Conservation (phyloP, 306 rosid species). For the Cicer cuneatum region DNA sequence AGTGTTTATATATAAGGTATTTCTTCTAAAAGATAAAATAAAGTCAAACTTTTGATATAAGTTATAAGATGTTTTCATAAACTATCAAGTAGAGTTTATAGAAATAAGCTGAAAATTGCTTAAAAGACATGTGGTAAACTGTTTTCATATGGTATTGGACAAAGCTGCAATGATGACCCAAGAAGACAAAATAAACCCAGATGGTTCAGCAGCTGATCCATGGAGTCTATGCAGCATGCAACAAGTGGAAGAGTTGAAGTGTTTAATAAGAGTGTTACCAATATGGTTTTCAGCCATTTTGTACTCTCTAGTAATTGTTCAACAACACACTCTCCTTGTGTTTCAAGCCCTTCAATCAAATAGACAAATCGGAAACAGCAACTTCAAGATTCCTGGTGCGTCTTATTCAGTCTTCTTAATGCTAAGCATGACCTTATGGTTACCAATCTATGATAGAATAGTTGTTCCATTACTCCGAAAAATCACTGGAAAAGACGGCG, state of each 20-base stretch:
- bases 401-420: conserved; percentile 64
- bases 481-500: conserved; percentile 65
- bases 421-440: conserved; percentile 67
- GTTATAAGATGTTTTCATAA: too few relatives aligned
- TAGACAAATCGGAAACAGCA: conserved; percentile 55
- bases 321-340: conserved; percentile 62
- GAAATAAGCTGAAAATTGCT: too few relatives aligned
- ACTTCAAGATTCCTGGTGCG: conserved; percentile 74
- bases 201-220: conserved; percentile 75
- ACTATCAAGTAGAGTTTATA: too few relatives aligned
- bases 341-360: conserved; percentile 90
- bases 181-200: conserved; percentile 57
- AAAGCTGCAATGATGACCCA: conserved; percentile 75
- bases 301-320: conserved; percentile 52
- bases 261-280: conserved; percentile 74
- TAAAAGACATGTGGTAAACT: too few relatives aligned
- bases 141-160: conserved; percentile 58
- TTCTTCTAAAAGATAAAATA: too few relatives aligned
- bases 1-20: too few relatives aligned
- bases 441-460: conserved; percentile 72
- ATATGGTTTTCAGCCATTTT: conserved; percentile 63
- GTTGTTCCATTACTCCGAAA: conserved; percentile 63
- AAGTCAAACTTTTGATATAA: too few relatives aligned
- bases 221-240: conserved; percentile 85
- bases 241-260: conserved; percentile 91